Percentiles rank a stretch among this genome's conserved stretches.
Evolutionary conservation across 2,329 filamentous ascomycete species (phyloP).

Genomic region (Laburnicola sp.): DNA sequence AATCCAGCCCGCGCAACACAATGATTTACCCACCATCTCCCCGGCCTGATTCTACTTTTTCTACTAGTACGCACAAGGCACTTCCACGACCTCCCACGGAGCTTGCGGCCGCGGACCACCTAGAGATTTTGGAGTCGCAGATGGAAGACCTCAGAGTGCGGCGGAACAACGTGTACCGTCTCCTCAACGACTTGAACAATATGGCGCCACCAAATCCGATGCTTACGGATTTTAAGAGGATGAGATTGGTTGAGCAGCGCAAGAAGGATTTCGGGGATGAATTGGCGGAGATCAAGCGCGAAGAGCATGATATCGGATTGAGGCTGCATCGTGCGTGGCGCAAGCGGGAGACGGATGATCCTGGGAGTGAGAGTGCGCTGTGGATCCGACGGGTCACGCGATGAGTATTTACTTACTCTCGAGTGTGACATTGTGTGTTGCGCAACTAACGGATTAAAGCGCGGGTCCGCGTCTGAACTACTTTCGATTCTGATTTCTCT

Average conservation of each 20-base stretch:
- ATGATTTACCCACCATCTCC: constrained; percentile 25
- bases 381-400: constrained; percentile 47
- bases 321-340: constrained; percentile 46
- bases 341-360: constrained; percentile 45
- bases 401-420: constrained; percentile 4
- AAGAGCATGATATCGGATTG: constrained; percentile 47
- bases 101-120: constrained; percentile 39
- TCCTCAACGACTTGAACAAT: constrained; percentile 42
- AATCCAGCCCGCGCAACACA: constrained; percentile 19
- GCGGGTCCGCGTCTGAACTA: too few species aligned
- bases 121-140: constrained; percentile 44
- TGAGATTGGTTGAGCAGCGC: constrained; percentile 38
- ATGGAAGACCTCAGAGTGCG: constrained; percentile 45
- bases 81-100: constrained; percentile 44
- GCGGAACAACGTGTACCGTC: constrained; percentile 42
- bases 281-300: constrained; percentile 40
- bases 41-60: constrained; percentile 30
- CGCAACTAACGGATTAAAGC: too few species aligned
- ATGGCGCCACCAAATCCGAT: constrained; percentile 44
- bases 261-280: constrained; percentile 45
- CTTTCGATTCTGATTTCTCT: too few species aligned
- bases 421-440: not conserved
- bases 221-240: constrained; percentile 41
- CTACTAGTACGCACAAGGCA: constrained; percentile 39
- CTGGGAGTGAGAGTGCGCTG: constrained; percentile 36